Evolutionary conservation across 345 rosid species (phyloP), one percentile per base, ranked within the genome.

Genomic region (Carallia pectinifolia): DNA sequence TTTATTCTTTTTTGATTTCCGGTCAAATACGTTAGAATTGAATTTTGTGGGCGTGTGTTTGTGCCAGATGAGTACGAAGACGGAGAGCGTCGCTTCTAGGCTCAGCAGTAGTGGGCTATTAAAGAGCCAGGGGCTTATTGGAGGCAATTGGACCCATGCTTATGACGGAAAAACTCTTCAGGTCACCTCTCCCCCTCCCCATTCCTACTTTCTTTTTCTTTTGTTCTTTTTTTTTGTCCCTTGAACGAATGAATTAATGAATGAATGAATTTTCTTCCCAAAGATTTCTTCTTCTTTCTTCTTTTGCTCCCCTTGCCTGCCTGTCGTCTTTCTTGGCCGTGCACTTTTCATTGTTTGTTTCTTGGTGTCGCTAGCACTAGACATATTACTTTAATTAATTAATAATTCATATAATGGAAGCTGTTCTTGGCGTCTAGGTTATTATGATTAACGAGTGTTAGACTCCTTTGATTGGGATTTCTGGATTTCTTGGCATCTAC

Each of bases 91-190:
- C 67, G 80, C 81, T 6, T 76, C 71, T 19, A 74, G 67, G 77
- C 88, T 88, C 18, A 84, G 70, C 47, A 76, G 58, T 55, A 83
- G 89, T 2, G 89, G 93, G 59, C 77, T 95, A 16, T 75, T 92
- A 27, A 83, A 81, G 61, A 88, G 81, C 27, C 91, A 84, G 76
- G 97, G 93, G 36, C 86, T 95, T 6, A 86, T 95, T 39, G 98
- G 92, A 69, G 98, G 93, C 36, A 90, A 89, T 56, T 95, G 99
- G 99, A 69, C 74, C 61, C 88, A 88, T 79, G 89, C 98, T 4
- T 75, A 83, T 73, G 97, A 90, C 74, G 86, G 86, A 55, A 85
- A 79, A 56, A 95, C 93, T 4, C 70, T 90, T 61, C 74, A 85
- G 93, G 99, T 95, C 16, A 44, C 13, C 7, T 56, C 31, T 27